Base-by-base conservation (phyloP, 768 basidiomycete genomes). In the Tylopilus rubrobrunneus region DNA sequence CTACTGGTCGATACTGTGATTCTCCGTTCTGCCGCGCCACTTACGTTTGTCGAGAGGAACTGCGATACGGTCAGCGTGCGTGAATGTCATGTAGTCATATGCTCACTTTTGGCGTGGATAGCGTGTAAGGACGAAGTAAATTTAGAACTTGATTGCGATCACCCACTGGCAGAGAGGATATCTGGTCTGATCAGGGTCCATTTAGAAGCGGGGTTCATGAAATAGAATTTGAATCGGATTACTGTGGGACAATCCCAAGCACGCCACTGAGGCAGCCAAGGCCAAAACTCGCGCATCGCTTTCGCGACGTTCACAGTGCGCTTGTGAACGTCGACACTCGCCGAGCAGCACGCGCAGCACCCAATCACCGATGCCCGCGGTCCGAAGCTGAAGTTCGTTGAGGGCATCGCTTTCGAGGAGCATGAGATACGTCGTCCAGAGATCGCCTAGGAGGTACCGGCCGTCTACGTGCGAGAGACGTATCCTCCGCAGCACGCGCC, bases 351-450 rank as follows among this genome's bases (percentile, higher is more conserved):
- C 50, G 45, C 52, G 56, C 17, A 62, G 33, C 31, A 67, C 53
- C 64, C 64, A 71, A 36, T 65, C 46, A 12, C 73, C 56, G 57
- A 82, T 75, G 29, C 73, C 71, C 37, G 71, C 76, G 19, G 64
- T 57, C 15, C 64, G 61, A 10, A 85, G 72, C 25, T 83, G 78
- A 23, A 56, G 62, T 52, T 74, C 74, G 58, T 83, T 84, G 47
- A 73, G 63, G 4, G 72, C 73, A 36, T 76, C 74, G 58, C 77
- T 79, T 63, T 87, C 86, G 31, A 84, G 62, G n/a, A 81, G 62
- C 79, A 86, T 84, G 56, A 82, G 73, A 53, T 83, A 73, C 7
- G 77, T 77, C 8, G 78, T 78, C 77, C 82, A 84, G 23, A 86
- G 62, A 63, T 84, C 84, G 36, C 73, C 71, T 1, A 64, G 57